Evolutionary conservation across 768 basidiomycete genomes (phyloP), one percentile per base, ranked within the genome.

Genomic region (Botryobasidium botryosum): DNA sequence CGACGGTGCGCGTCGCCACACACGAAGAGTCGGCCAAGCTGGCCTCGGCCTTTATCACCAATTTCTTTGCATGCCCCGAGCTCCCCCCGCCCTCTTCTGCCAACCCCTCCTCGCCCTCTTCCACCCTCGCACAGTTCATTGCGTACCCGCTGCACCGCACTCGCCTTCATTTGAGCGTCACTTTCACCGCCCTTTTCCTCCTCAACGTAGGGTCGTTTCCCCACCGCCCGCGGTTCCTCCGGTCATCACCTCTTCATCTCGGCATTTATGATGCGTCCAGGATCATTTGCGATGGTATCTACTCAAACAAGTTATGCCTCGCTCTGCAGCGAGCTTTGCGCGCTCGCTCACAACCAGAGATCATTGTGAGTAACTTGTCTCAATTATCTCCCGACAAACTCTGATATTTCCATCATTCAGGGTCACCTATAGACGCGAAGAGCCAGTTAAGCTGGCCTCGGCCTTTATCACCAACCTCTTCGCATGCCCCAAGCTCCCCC

Each of bases 211-310:
- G 75, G 76, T 24, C 77, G 86, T n/a, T 91, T 88, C 61, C 87
- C 86, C 2, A 81, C 85, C 5, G 87, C 86, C 5, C 74, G 82
- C 23, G 87, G 88, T 8, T 87, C 84, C 1, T 87, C 83, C 0
- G 87, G 87, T 18, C 86, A 94, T 57, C 72, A 86, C 0, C 64
- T 94, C 12, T 90, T 88, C 64, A 82, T 91, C 36, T 86, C 84
- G 1, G 85, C 86, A 0, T 86, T 87, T 60, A 91, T 91, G 86
- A 84, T 90, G 75, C 83, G 2, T 79, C 77, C 7, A 87, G 86
- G 56, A 80, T 88, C n/a, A 80, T 87, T 40, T 88, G 86, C 62
- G 86, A 91, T 64, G 87, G 90, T 54, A 90, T 85, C 0, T 91
- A 90, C 59, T 85, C 81, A 10, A 90, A 90, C 70, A 86, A n/a